A percentile compares a stretch with the other conserved stretches of the same genome.
Evolutionary conservation across 345 rosid genomes (phyloP).

Genomic region (Kernera saxatilis): DNA sequence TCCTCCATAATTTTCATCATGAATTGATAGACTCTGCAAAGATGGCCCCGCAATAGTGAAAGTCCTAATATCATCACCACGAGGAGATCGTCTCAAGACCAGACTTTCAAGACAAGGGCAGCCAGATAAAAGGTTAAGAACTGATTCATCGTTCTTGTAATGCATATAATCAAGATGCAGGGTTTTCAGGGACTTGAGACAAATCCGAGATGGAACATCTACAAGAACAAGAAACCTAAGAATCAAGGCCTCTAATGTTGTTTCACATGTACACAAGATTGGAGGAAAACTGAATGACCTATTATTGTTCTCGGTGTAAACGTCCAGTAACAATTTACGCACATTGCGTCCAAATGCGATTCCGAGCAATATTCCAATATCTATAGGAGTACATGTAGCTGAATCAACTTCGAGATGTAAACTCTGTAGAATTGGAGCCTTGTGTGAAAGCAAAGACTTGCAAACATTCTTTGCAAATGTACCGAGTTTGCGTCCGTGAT

Average conservation of each 20-base stretch:
- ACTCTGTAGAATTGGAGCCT: background rate
- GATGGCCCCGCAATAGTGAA: background rate
- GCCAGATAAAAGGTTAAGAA: background rate
- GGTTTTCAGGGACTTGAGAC: background rate
- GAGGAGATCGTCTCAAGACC: background rate
- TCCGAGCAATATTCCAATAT: background rate
- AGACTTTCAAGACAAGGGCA: background rate
- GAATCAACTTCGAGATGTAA: background rate
- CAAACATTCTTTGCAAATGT: background rate
- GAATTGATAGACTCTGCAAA: background rate
- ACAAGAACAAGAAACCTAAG: background rate
- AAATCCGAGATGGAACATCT: background rate
- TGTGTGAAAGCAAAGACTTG: too few relatives aligned
- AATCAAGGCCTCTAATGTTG: background rate
- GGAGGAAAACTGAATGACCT: background rate
- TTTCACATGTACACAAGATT: background rate
- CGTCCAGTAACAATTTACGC: background rate
- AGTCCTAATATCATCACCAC: background rate
- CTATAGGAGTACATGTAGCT: background rate
- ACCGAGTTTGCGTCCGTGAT: too few relatives aligned
- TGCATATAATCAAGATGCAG: background rate
- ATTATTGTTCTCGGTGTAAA: background rate
- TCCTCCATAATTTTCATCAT: background rate
- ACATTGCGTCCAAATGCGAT: background rate
- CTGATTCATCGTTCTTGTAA: background rate